Base-by-base conservation (phyloP, 2,329 filamentous ascomycete species). In the Zasmidium cellare region DNA sequence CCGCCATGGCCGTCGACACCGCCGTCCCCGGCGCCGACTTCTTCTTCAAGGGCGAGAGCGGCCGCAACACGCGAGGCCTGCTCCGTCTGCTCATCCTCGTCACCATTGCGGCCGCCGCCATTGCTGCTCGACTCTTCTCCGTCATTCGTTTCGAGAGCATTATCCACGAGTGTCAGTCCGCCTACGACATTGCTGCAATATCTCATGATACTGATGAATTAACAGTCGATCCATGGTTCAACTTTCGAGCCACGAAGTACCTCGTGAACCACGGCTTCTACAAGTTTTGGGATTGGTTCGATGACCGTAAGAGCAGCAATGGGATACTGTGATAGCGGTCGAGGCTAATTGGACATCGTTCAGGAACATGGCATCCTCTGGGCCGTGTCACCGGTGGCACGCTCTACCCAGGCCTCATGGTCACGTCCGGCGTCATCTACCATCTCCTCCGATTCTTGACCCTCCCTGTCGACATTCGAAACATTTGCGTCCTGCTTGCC, bases 241-340 rank as follows among this genome's bases (percentile, higher is more conserved):
- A 99, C 79, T 99, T 99, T 79, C 85, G 94, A 77, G 94, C 94
- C 66, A 97, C 94, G 56, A 97, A 97, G 79, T 97, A 99, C 73
- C 85, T 99, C 56, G 91, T 99, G 56, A 86, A 93, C 73, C 86
- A 99, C 87, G 94, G 94, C 70, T 97, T 99, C 80, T 96, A 96
- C 77, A 92, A 90, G 76, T 99, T 99, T 76, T 99, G 94, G 94
- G 93, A 99, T 76, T 99, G 94, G 94, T 99, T 99, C 73, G 94
- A 99, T 78, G 94, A 99, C 82, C 88, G 94, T 88, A 81, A 64
- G 85, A 59, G 24, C 9, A 22, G 16, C 24, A 11, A 12, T 52
- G 25, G 3, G 18, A 16, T 11, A 35, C 23, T 16, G 23, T n/a
- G 44, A 45, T 23, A 41, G 35, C 35, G 3, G 11, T 14, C 16